Base-by-base conservation (phyloP, 2,329 filamentous ascomycete species). In the Phialemonium atrogriseum region DNA sequence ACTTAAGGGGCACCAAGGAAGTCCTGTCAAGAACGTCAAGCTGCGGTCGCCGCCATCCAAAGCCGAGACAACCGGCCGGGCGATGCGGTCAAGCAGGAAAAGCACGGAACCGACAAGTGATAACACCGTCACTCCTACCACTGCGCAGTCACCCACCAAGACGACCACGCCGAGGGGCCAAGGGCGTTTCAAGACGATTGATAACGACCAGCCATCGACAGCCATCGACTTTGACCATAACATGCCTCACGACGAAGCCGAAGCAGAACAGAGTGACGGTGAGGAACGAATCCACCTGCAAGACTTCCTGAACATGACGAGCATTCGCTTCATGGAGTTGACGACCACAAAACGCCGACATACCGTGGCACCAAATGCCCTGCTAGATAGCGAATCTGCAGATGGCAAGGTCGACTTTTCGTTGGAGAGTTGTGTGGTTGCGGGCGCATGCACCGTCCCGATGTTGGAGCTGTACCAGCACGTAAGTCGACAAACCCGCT, bases 281-380 rank as follows among this genome's bases (percentile, higher is more conserved):
- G 67, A 70, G 13, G 72, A 79, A 16, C 70, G 68, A 14, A 87
- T 94, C 33, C 82, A 88, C 27, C 67, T 98, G 4, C 86, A 94
- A 45, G 84, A 94, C 32, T 98, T 98, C 58, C 63, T 98, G 26
- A 85, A 93, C 40, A 79, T 94, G 77, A 95, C 89, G 3, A 93
- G 85, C 37, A 94, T 98, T 48, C 84, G 88, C 33, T 98, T 98
- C 60, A 95, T 98, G 84, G 91, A 98, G 52, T 68, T 98, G 30
- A 94, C 82, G n/a, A 94, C 89, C 0, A 95, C 88, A 2, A 96
- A 96, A 54, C 72, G 89, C 43, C 74, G 91, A 34, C 83, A 93
- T 46, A 96, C 89, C 0, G 77, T 81, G 27, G 81, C 74, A 3
- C 78, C 78, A 10, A 54, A 63, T 32, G 47, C 56, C 10, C 50